Evolutionary conservation across 1,139 yeast genomes (phyloP), one percentile per base, ranked within the genome.

Genomic region (Yamadazyma triangularis): DNA sequence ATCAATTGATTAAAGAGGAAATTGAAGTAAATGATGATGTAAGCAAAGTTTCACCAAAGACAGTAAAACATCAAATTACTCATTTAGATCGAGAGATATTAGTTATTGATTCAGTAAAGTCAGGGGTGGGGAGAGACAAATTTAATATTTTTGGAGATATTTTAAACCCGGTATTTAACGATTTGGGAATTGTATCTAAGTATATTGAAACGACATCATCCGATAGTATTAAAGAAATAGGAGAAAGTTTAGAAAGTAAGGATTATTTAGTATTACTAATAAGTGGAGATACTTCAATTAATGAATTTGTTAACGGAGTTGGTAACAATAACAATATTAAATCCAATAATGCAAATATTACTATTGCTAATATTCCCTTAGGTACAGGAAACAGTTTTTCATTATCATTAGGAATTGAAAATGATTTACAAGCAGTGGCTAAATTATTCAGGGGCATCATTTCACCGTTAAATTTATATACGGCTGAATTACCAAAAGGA

Each of bases 301-400:
- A 73, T 30, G 97, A 88, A 52, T 77, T 88, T 36, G 48, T 86
- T 35, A 87, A 88, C 50, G 25, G 19, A 13, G 10, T 24, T n/a
- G 20, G 15, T 10, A 4, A 15, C 3, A 15, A 23, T 3, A 4
- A 15, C 3, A n/a, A 10, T 9, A 7, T 9, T 8, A 21, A 11
- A 21, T 21, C 23, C 6, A 10, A 21, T 7, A 16, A 28, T 3
- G 31, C 29, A 1, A 41, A 50, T 2, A 30, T 69, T 26, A 47
- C 52, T 10, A 31, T 84, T 2, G 58, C 66, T 8, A 70, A 78
- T 3, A 58, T 88, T 14, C 95, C 96, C 0, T 67, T 79, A 33
- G 97, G 97, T 1, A 81, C 95, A 0, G 96, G 95, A 0, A 88
- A 88, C 50, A 88, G 95, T 7, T 60, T 86, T 33, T 74, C 87